Evolutionary conservation across 768 basidiomycete species (phyloP).

Genomic region (Tulasnella sp.): DNA sequence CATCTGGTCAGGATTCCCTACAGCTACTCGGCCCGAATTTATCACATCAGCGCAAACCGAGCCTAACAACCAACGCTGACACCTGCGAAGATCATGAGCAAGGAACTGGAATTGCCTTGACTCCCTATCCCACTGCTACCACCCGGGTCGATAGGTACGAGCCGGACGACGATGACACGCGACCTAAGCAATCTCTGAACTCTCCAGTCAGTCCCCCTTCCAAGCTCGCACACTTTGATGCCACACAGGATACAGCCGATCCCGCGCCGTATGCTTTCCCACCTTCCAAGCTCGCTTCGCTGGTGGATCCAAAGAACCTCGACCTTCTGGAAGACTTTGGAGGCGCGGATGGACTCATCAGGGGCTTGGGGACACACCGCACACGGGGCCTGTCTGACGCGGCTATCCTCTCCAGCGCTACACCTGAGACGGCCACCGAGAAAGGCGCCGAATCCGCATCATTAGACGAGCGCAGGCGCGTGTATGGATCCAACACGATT

Average conservation of each 20-base stretch:
- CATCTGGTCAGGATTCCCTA: constrained; percentile 18
- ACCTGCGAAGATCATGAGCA: constrained; percentile 36
- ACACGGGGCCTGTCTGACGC: constrained; percentile 27
- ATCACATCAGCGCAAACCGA: constrained; percentile 12
- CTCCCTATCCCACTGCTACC: constrained; percentile 13
- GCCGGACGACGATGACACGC: neutral
- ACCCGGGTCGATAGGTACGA: neutral
- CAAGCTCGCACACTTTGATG: constrained; percentile 3
- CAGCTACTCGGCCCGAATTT: constrained; percentile 14
- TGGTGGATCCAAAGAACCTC: constrained; percentile 83
- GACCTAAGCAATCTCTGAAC: neutral
- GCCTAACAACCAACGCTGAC: constrained; percentile 28
- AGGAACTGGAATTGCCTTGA: constrained; percentile 21
- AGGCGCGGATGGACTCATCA: constrained; percentile 53
- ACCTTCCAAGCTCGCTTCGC: constrained; percentile 64
- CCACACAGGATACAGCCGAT: constrained; percentile 33
- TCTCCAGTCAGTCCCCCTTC: neutral
- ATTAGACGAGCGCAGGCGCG: constrained; percentile 46
- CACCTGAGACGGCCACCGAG: constrained; percentile 3
- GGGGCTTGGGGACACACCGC: constrained; percentile 59
- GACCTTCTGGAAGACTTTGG: constrained; percentile 55
- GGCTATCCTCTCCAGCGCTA: constrained; percentile 9
- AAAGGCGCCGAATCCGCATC: constrained; percentile 32
- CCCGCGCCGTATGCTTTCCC: constrained; percentile 62
- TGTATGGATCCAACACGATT: constrained; percentile 68